A percentile compares a stretch with the other conserved stretches of the same genome.
Evolutionary conservation across 2,329 filamentous ascomycete species (phyloP).

Genomic region (Penicillium sp.): DNA sequence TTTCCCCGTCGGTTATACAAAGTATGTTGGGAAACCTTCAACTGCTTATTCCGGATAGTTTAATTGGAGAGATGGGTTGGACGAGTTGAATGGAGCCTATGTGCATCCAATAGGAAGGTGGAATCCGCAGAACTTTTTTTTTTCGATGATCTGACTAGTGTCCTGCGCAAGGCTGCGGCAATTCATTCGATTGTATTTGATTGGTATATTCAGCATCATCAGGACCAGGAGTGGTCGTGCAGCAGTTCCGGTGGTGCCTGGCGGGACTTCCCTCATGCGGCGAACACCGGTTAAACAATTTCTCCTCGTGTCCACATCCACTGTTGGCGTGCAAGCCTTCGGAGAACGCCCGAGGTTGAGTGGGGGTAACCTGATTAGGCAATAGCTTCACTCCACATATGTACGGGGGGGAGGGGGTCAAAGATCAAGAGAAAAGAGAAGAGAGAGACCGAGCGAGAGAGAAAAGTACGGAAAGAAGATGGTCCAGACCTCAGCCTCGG

Average conservation of each 20-base stretch:
- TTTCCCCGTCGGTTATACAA: background rate
- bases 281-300: background rate
- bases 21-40: background rate
- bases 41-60: background rate
- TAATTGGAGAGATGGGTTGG: background rate
- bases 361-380: background rate
- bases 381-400: background rate
- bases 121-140: background rate
- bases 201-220: background rate
- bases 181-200: background rate
- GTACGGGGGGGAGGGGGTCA: background rate
- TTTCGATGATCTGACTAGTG: background rate
- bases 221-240: background rate
- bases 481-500: constrained; percentile 1
- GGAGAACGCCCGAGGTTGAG: background rate
- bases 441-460: background rate
- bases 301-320: constrained; percentile 2
- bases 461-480: background rate
- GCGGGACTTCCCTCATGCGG: background rate
- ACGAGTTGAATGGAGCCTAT: background rate
- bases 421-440: background rate
- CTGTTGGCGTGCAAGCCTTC: background rate
- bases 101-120: background rate
- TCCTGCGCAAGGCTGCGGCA: background rate
- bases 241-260: constrained; percentile 1